Percentiles rank a stretch among this genome's conserved stretches.
Conservation (phyloP, 495 filamentous ascomycete genomes). For the Aspergillus steynii region DNA sequence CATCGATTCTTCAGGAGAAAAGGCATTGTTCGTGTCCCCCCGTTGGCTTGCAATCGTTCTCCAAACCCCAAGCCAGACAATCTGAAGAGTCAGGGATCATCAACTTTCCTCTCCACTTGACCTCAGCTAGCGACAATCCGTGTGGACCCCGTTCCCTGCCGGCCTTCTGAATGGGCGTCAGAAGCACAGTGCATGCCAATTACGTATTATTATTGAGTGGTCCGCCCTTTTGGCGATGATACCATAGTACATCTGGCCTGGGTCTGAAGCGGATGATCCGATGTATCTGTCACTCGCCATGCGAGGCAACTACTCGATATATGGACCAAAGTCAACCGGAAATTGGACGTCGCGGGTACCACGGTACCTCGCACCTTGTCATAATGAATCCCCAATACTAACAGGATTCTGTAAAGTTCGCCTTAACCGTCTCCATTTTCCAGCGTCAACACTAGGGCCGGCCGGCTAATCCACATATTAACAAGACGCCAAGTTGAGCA, state of each 20-base stretch:
- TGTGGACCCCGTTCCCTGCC: neutral
- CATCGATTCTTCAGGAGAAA: no score
- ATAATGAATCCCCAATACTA: neutral
- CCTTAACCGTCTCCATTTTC: no score
- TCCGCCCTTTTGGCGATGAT: neutral
- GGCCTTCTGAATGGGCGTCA: neutral
- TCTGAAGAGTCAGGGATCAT: neutral
- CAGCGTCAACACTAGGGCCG: no score
- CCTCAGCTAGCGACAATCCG: neutral
- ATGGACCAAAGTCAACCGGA: neutral
- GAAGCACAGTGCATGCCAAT: slow-evolving; percentile 3
- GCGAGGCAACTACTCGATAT: no score
- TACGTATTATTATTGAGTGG: slow-evolving; percentile 5
- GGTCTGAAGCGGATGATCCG: no score
- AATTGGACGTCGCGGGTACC: neutral
- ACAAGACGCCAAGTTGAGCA: neutral
- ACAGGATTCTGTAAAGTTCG: no score
- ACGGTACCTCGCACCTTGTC: neutral
- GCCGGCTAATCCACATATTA: neutral
- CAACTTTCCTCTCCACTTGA: neutral
- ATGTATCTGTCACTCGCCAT: no score
- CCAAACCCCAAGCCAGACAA: neutral
- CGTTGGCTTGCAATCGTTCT: no score
- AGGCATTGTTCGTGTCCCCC: no score
- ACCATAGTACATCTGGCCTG: no score